Conservation (phyloP, 441 rosid species). For the Corymbia calophylla region DNA sequence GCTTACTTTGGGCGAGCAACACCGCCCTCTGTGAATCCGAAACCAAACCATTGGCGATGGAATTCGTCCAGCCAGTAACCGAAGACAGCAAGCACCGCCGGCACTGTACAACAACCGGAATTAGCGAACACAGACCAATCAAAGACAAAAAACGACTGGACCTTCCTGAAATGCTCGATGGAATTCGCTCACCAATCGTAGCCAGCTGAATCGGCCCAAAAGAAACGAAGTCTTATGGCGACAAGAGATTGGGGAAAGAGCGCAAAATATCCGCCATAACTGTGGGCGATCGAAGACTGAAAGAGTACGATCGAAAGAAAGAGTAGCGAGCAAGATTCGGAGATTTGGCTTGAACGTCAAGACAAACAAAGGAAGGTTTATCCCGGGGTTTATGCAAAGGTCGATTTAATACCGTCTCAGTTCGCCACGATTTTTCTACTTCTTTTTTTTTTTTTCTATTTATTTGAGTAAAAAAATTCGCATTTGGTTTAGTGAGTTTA, state of each 20-base stretch:
- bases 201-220: conserved; percentile 48
- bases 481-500: background rate
- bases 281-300: background rate
- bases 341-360: background rate
- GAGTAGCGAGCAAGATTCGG: background rate
- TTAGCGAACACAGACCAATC: background rate
- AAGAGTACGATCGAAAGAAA: background rate
- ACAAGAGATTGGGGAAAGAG: background rate
- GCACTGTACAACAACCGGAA: conserved; percentile 26
- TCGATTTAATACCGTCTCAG: background rate
- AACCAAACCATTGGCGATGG: no score
- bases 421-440: background rate
- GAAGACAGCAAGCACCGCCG: conserved; percentile 35
- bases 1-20: conserved; percentile 3
- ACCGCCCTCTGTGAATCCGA: no score
- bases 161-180: background rate
- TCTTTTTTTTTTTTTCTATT: no score
- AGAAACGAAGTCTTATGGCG: background rate
- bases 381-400: background rate
- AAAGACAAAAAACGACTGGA: background rate
- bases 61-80: background rate
- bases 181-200: conserved; percentile 24
- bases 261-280: no score
- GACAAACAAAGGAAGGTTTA: background rate
- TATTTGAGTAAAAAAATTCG: background rate